Conservation (phyloP, 352 stramenopile genomes). For the Globisporangium orthogonon region DNA sequence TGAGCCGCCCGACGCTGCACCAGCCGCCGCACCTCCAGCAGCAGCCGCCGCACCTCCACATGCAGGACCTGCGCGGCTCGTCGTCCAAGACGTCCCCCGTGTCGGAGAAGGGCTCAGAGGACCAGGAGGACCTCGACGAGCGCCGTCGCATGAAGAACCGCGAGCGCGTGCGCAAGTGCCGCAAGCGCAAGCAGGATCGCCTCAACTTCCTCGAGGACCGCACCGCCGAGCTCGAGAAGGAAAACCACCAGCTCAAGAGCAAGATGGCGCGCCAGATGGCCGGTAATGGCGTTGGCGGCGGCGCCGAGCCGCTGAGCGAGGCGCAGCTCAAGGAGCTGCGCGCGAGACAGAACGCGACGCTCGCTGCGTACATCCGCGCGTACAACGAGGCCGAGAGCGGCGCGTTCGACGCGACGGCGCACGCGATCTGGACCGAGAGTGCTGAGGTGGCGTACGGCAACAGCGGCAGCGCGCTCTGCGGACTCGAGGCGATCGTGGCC, state of each 20-base stretch:
- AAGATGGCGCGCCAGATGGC: constrained; percentile 62
- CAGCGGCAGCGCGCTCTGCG: constrained; percentile 31
- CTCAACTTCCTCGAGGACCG: constrained; percentile 85
- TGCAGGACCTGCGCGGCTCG: constrained; percentile 9
- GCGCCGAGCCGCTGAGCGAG: constrained; percentile 43
- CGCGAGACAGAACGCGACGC: constrained; percentile 76
- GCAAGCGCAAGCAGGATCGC: constrained; percentile 84
- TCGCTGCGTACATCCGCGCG: constrained; percentile 63
- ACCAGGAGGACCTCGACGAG: constrained; percentile 81
- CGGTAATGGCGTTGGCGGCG: constrained; percentile 10
- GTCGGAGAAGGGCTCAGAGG: constrained; percentile 62
- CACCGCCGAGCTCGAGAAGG: constrained; percentile 78
- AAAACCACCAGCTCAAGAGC: constrained; percentile 65
- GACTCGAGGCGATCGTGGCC: constrained; percentile 50
- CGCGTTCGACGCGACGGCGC: constrained; percentile 48
- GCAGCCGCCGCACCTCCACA: constrained; percentile 14
- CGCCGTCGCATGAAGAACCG: constrained; percentile 86
- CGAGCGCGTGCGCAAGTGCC: constrained; percentile 84
- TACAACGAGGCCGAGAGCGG: constrained; percentile 53
- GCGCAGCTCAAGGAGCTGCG: constrained; percentile 65
- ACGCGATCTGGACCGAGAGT: constrained; percentile 50
- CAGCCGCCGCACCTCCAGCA: constrained; percentile 21
- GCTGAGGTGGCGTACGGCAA: constrained; percentile 69
- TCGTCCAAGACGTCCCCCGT: constrained; percentile 47
- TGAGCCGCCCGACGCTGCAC: constrained; percentile 57